phyloP scores from a whole-genome alignment of 495 filamentous ascomycete genomes.

The Penicillium parvum region DNA sequence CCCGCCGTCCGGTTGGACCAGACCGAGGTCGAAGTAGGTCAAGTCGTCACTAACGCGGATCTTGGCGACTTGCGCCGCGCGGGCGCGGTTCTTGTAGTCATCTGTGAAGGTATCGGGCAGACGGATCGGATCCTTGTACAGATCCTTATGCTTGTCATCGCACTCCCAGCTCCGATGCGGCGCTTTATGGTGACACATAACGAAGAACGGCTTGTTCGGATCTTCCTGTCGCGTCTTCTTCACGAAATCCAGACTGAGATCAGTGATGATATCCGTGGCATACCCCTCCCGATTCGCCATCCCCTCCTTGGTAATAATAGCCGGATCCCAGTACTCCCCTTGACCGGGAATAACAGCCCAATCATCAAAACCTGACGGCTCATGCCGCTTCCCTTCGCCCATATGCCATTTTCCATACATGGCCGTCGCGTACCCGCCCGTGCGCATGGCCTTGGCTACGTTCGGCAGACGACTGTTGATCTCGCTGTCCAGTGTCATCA shows the following conservation, averaged over 20 bases:
- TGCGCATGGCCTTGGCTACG: slow-evolving; percentile 37
- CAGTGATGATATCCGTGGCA: slow-evolving; percentile 42
- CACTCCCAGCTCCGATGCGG: slow-evolving; percentile 44
- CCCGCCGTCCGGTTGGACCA: slow-evolving; percentile 40
- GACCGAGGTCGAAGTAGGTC: slow-evolving; percentile 39
- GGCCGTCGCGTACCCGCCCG: slow-evolving; percentile 39
- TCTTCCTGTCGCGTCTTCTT: slow-evolving; percentile 30
- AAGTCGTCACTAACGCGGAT: slow-evolving; percentile 41
- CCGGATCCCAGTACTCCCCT: slow-evolving; percentile 41
- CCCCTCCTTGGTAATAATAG: slow-evolving; percentile 30
- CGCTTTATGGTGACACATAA: slow-evolving; percentile 48
- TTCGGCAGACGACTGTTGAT: slow-evolving; percentile 42
- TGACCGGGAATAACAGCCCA: slow-evolving; percentile 40
- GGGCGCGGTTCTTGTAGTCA: slow-evolving; percentile 43
- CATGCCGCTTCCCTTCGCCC: slow-evolving; percentile 35
- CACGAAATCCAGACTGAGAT: slow-evolving; percentile 36
- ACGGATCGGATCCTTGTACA: slow-evolving; percentile 34
- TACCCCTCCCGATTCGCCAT: slow-evolving; percentile 28
- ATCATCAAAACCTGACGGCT: slow-evolving; percentile 41
- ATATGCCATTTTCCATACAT: slow-evolving; percentile 46
- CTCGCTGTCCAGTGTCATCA: slow-evolving; percentile 36
- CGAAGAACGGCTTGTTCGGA: slow-evolving; percentile 35
- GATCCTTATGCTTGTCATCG: slow-evolving; percentile 32
- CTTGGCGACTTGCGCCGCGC: slow-evolving; percentile 34
- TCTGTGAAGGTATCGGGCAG: slow-evolving; percentile 42